A percentile compares a stretch with the other conserved stretches of the same genome.
Evolutionary conservation across 306 rosid genomes (phyloP).

Genomic region (Ormosia emarginata): DNA sequence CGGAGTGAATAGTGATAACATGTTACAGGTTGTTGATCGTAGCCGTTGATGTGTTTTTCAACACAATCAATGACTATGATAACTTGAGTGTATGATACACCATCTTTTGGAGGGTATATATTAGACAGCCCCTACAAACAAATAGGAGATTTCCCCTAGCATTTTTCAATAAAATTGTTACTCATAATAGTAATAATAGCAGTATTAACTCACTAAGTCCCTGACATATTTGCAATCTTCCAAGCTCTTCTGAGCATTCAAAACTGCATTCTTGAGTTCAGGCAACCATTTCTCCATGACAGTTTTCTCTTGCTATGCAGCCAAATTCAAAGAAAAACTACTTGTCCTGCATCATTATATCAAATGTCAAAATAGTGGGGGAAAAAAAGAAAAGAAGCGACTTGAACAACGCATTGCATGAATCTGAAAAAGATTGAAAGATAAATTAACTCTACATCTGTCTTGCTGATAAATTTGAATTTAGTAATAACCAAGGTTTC

Average conservation of each 20-base stretch:
- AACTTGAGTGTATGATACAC: too few species aligned
- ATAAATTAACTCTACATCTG: not conserved
- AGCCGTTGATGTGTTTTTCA: too few species aligned
- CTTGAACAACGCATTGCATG: not conserved
- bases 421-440: slow-evolving; percentile 1
- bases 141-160: too few species aligned
- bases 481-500: not conserved
- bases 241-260: slow-evolving; percentile 79
- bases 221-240: slow-evolving; percentile 90
- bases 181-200: not conserved
- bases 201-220: slow-evolving; percentile 74
- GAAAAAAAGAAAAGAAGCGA: not conserved
- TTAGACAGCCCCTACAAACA: too few species aligned
- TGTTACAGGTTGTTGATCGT: too few species aligned
- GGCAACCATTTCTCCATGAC: slow-evolving; percentile 90
- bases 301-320: slow-evolving; percentile 81
- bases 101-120: too few species aligned
- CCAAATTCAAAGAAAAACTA: slow-evolving; percentile 71
- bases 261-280: slow-evolving; percentile 68
- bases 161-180: too few species aligned
- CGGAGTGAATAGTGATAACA: too few species aligned
- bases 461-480: not conserved
- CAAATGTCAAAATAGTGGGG: not conserved
- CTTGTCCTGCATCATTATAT: slow-evolving; percentile 63
- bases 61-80: too few species aligned